Evolutionary conservation across 495 filamentous ascomycete genomes (phyloP).

Genomic region (Tirmania nivea): DNA sequence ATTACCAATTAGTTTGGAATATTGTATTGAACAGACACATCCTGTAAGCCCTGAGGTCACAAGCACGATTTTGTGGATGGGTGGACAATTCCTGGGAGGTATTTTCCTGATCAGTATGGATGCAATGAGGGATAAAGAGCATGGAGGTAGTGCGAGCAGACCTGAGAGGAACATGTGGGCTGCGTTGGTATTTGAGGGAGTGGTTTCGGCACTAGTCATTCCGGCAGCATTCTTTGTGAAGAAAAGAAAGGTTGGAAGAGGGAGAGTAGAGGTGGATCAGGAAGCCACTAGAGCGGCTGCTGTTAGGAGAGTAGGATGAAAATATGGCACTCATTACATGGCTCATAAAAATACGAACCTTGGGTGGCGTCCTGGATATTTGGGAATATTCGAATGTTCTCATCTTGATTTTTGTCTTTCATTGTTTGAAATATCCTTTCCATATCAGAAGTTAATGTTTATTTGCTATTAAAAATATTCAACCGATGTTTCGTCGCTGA

Average conservation of each 20-base stretch:
- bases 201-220: constrained; percentile 39
- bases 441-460: too few species aligned
- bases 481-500: too few species aligned
- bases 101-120: constrained; percentile 67
- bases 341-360: too few species aligned
- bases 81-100: constrained; percentile 57
- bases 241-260: constrained; percentile 29
- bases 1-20: constrained; percentile 71
- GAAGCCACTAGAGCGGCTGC: neutral
- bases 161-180: constrained; percentile 1
- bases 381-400: too few species aligned
- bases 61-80: constrained; percentile 60
- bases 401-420: too few species aligned
- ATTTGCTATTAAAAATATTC: too few species aligned
- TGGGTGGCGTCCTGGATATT: too few species aligned
- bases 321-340: too few species aligned
- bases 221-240: constrained; percentile 49
- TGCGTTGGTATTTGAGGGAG: constrained; percentile 58
- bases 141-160: constrained; percentile 9
- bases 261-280: constrained; percentile 37
- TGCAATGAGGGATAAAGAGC: constrained; percentile 39
- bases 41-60: constrained; percentile 77
- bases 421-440: too few species aligned
- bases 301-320: neutral
- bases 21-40: constrained; percentile 62